These are phyloP conservation scores for Aspergillus sp. DNA, from an alignment of 2,329 filamentous ascomycete genomes.

Conservation along the genomic window DNA sequence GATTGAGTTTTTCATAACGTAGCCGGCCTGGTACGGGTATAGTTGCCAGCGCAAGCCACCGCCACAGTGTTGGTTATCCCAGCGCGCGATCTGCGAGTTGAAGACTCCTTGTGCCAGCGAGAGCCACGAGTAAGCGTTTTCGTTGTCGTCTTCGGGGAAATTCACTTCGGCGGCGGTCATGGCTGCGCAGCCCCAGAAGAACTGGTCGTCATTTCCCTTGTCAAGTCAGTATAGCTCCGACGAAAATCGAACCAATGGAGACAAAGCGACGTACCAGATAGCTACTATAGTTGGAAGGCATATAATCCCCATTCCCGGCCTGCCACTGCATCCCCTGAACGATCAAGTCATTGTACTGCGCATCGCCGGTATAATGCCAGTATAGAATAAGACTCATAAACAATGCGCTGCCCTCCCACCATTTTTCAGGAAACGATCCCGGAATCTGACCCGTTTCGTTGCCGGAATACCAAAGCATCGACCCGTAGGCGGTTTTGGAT, in stretches of 20 bases:
- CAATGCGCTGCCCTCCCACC: conserved; percentile 72
- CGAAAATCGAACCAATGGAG: too few relatives aligned
- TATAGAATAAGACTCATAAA: conserved; percentile 48
- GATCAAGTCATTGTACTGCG: conserved; percentile 44
- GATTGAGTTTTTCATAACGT: conserved; percentile 41
- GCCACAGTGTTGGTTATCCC: conserved; percentile 68
- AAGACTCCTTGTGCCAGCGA: conserved; percentile 78
- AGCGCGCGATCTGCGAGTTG: conserved; percentile 73
- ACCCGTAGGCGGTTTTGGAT: conserved; percentile 49
- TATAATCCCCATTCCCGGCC: conserved; percentile 45
- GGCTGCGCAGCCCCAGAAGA: conserved; percentile 61
- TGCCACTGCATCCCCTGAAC: conserved; percentile 45
- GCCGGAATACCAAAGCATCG: conserved; percentile 59
- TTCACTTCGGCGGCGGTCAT: conserved; percentile 59
- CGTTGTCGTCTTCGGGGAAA: conserved; percentile 47
- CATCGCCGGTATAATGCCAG: conserved; percentile 49
- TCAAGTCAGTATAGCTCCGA: not conserved
- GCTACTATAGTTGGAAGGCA: conserved; percentile 45
- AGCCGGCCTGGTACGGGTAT: conserved; percentile 38
- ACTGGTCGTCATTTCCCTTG: conserved; percentile 62
- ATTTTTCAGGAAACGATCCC: conserved; percentile 69
- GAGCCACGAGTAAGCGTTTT: conserved; percentile 70
- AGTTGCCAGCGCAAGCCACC: conserved; percentile 65
- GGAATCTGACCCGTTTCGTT: conserved; percentile 56
- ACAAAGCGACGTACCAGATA: conserved; percentile 11